Conservation (phyloP, 2,329 filamentous ascomycete genomes). For the Phaeosphaeriaceae sp. region DNA sequence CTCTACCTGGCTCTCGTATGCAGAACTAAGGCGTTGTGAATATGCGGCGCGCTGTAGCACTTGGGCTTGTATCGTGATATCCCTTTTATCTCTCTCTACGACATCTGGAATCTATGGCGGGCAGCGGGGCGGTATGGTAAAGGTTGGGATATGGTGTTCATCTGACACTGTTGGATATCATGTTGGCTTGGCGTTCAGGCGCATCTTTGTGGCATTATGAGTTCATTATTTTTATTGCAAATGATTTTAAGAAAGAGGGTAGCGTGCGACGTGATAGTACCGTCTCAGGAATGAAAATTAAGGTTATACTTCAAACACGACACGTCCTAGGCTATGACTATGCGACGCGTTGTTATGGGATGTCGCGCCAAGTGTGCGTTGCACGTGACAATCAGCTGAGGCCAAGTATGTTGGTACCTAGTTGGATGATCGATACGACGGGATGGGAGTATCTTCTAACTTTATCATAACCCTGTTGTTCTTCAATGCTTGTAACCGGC, state of each 20-base stretch:
- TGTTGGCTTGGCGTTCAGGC: constrained; percentile 35
- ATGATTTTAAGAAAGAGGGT: constrained; percentile 11
- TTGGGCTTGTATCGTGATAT: constrained; percentile 39
- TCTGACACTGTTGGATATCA: constrained; percentile 25
- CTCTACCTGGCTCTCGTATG: constrained; percentile 19
- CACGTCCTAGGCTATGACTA: constrained; percentile 4
- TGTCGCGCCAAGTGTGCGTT: constrained; percentile 8
- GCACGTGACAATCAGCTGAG: constrained; percentile 10
- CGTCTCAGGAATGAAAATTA: constrained; percentile 25
- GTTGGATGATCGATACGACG: background rate
- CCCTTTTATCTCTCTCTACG: constrained; percentile 35
- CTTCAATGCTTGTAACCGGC: too few relatives aligned
- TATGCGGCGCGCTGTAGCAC: too few relatives aligned
- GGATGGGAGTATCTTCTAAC: too few relatives aligned
- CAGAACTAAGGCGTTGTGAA: constrained; percentile 9
- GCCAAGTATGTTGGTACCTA: too few relatives aligned
- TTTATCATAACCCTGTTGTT: too few relatives aligned
- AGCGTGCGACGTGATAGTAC: constrained; percentile 26
- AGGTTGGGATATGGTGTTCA: constrained; percentile 25
- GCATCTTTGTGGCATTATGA: constrained; percentile 9
- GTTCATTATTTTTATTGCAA: constrained; percentile 8
- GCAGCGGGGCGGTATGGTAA: constrained; percentile 11
- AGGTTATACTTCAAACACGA: constrained; percentile 23
- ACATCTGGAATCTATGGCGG: constrained; percentile 15
- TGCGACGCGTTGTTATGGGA: constrained; percentile 19